A percentile compares a stretch with the other conserved stretches of the same genome.
phyloP scores from a whole-genome alignment of 2,329 filamentous ascomycete species.

The Trichoderma brevicompactum region DNA sequence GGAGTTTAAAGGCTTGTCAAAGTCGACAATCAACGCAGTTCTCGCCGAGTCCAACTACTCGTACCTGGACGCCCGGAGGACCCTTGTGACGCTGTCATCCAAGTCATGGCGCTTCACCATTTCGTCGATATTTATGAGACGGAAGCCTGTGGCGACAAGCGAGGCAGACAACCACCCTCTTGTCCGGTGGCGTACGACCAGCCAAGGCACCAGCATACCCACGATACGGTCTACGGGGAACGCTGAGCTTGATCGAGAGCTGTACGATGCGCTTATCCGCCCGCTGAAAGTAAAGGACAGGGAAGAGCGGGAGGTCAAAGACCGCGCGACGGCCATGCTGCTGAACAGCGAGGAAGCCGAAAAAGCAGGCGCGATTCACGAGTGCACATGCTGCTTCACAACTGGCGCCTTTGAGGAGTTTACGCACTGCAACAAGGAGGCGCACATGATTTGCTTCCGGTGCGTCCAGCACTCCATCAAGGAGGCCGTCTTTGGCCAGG shows the following conservation, averaged over 20 bases:
- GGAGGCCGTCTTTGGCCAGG: slow-evolving; percentile 91
- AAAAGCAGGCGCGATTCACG: slow-evolving; percentile 59
- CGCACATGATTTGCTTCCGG: slow-evolving; percentile 77
- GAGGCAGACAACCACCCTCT: slow-evolving; percentile 65
- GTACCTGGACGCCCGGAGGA: slow-evolving; percentile 72
- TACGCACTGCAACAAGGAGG: slow-evolving; percentile 68
- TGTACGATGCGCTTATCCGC: slow-evolving; percentile 60
- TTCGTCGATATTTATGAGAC: slow-evolving; percentile 69
- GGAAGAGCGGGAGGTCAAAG: slow-evolving; percentile 53
- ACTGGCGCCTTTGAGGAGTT: slow-evolving; percentile 74
- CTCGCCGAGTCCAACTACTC: slow-evolving; percentile 81
- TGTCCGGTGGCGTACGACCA: slow-evolving; percentile 63
- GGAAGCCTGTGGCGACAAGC: slow-evolving; percentile 58
- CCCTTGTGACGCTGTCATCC: slow-evolving; percentile 68
- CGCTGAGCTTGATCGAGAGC: slow-evolving; percentile 64
- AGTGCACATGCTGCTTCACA: slow-evolving; percentile 80
- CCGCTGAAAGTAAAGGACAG: slow-evolving; percentile 55
- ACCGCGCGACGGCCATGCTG: slow-evolving; percentile 56
- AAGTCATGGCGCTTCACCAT: slow-evolving; percentile 80
- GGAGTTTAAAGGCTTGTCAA: slow-evolving; percentile 76
- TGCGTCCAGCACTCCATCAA: slow-evolving; percentile 82
- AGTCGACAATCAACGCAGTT: slow-evolving; percentile 76
- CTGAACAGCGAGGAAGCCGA: slow-evolving; percentile 65
- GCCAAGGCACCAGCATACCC: slow-evolving; percentile 61
- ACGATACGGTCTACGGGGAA: slow-evolving; percentile 69